Conservation (phyloP, 2,329 filamentous ascomycete species). For the Cryphonectria parasitica region DNA sequence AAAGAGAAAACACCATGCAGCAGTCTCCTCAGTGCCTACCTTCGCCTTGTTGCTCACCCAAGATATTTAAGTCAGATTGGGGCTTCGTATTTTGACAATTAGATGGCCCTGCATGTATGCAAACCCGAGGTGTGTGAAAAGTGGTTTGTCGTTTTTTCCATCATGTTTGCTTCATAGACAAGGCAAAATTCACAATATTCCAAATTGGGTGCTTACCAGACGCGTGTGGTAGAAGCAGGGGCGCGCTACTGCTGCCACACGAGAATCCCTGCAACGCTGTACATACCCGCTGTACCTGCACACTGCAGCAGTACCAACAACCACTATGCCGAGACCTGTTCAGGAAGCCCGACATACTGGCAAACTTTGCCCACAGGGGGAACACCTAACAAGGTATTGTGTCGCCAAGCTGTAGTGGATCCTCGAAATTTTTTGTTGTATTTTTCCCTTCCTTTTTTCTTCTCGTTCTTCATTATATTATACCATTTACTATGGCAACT, state of each 20-base stretch:
- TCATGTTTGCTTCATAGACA: no score
- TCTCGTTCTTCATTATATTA: no score
- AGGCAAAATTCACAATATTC: background rate
- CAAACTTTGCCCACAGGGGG: no score
- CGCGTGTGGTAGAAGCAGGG: conserved; percentile 5
- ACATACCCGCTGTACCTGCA: no score
- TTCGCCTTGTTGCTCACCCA: background rate
- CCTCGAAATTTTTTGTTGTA: background rate
- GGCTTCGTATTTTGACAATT: background rate
- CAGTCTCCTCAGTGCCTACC: background rate
- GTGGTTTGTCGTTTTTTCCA: background rate
- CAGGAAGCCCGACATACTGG: no score
- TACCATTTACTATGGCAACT: background rate
- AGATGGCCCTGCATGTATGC: background rate
- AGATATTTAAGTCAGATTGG: background rate
- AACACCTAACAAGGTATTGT: background rate
- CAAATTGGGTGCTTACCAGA: background rate
- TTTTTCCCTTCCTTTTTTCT: background rate
- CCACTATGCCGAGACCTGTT: no score
- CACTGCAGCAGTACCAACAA: no score
- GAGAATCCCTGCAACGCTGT: conserved; percentile 20
- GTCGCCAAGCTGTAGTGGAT: background rate
- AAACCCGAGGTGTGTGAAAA: background rate
- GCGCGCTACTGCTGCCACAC: conserved; percentile 17
- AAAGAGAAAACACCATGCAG: background rate